Conservation (phyloP, 768 basidiomycete genomes). For the Clitopilus passeckerianus region DNA sequence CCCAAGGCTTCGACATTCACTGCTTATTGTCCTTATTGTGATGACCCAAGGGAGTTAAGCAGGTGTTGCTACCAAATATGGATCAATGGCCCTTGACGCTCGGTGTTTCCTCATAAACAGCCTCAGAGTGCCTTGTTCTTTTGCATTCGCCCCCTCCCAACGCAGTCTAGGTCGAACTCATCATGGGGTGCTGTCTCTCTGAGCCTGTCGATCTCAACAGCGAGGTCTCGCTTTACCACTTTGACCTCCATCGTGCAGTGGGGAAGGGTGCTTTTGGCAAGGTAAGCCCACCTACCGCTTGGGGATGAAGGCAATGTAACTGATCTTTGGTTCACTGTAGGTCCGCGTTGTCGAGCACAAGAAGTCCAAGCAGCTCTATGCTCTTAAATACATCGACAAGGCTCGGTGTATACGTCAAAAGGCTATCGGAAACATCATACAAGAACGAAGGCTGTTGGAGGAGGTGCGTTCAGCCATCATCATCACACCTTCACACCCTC, state of each 20-base stretch:
- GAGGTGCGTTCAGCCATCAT: conserved; percentile 50
- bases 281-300: conserved; percentile 39
- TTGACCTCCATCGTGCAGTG: conserved; percentile 91
- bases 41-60: background rate
- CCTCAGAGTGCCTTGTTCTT: conserved; percentile 34
- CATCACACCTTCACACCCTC: conserved; percentile 1
- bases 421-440: conserved; percentile 89
- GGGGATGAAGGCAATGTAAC: conserved; percentile 3
- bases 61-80: background rate
- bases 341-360: conserved; percentile 98
- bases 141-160: conserved; percentile 14
- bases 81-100: background rate
- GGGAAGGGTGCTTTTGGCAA: conserved; percentile 99
- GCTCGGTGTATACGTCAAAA: conserved; percentile 86
- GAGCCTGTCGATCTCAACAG: conserved; percentile 82
- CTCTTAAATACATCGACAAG: conserved; percentile 98
- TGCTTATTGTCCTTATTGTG: conserved; percentile 13
- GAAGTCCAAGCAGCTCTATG: conserved; percentile 85
- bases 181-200: conserved; percentile 49
- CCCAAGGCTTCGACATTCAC: conserved; percentile 4
- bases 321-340: conserved; percentile 31
- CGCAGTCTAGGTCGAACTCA: conserved; percentile 41
- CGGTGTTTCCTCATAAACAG: conserved; percentile 13
- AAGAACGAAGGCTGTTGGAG: conserved; percentile 88
- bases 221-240: conserved; percentile 91